phyloP scores from a whole-genome alignment of 352 stramenopile genomes.

The Blastocystis hominis region DNA sequence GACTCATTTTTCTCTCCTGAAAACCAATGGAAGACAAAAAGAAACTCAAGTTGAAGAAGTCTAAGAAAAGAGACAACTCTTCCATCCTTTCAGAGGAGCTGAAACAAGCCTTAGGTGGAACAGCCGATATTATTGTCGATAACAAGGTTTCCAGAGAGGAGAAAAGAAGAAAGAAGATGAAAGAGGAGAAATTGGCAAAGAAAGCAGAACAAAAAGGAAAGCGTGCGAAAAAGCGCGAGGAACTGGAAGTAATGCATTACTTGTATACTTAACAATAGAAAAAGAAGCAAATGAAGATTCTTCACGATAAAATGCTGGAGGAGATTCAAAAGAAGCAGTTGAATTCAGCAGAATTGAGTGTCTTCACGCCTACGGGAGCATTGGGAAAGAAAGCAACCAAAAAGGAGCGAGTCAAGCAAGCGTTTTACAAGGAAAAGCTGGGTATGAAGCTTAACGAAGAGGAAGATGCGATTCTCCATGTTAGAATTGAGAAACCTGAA shows the following conservation, averaged over 20 bases:
- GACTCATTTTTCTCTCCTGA: background rate
- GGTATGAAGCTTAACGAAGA: conserved; percentile 45
- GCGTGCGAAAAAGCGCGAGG: conserved; percentile 30
- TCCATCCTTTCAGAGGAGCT: conserved; percentile 36
- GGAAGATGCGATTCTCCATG: conserved; percentile 1
- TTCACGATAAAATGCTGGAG: conserved; percentile 45
- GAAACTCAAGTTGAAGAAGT: background rate
- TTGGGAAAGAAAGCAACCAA: conserved; percentile 57
- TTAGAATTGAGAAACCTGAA: background rate
- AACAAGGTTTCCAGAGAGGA: conserved; percentile 39
- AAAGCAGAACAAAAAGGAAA: conserved; percentile 45
- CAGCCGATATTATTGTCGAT: conserved; percentile 5
- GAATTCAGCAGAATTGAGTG: background rate
- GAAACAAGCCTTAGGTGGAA: conserved; percentile 26
- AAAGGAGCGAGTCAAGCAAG: conserved; percentile 35
- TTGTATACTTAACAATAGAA: conserved; percentile 24
- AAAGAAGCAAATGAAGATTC: conserved; percentile 44
- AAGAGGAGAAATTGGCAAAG: conserved; percentile 37
- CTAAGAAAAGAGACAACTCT: background rate
- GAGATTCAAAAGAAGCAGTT: conserved; percentile 58
- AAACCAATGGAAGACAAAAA: conserved; percentile 23
- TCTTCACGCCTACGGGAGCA: conserved; percentile 44
- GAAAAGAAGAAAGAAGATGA: conserved; percentile 30
- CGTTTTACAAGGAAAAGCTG: conserved; percentile 58
- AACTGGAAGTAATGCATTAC: conserved; percentile 10